Evolutionary conservation across 108 stramenopile species (phyloP).

Genomic region (Nannochloropsis oceanica): DNA sequence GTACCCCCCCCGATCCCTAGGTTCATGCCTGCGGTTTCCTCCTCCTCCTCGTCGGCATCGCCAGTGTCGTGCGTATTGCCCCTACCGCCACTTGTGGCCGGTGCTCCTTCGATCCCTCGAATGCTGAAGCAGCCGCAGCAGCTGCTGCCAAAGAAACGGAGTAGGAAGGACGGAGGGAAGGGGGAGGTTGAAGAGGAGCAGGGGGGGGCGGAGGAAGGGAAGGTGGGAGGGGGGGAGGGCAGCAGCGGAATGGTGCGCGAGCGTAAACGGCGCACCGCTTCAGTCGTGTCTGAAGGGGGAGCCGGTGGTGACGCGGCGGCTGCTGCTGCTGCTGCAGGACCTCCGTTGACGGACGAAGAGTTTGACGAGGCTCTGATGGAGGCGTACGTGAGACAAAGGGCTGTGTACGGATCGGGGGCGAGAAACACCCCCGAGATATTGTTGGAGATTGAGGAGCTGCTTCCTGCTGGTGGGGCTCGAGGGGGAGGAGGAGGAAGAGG

Average conservation of each 20-base stretch:
- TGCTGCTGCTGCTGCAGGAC: not conserved
- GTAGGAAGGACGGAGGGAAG: not conserved
- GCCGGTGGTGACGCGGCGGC: not conserved
- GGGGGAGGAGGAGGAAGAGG: not conserved
- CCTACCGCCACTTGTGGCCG: not conserved
- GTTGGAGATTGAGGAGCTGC: not conserved
- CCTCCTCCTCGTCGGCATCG: not conserved
- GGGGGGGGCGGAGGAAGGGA: not conserved
- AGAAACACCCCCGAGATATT: not conserved
- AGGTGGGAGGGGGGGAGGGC: not conserved
- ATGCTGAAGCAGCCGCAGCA: not conserved
- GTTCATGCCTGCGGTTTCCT: not conserved
- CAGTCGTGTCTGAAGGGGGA: not conserved
- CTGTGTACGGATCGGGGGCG: not conserved
- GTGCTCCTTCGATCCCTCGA: not conserved
- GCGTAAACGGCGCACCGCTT: not conserved
- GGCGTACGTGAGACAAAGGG: not conserved
- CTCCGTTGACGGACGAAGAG: not conserved
- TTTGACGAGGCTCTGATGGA: not conserved
- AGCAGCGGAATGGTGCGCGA: not conserved
- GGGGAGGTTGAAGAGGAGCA: not conserved
- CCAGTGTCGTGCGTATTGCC: not conserved
- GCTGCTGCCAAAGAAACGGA: not conserved
- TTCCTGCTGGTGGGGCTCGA: not conserved
- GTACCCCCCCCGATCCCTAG: not conserved